Evolutionary conservation across 2,329 filamentous ascomycete genomes (phyloP).

Genomic region (Talaromyces sp.): DNA sequence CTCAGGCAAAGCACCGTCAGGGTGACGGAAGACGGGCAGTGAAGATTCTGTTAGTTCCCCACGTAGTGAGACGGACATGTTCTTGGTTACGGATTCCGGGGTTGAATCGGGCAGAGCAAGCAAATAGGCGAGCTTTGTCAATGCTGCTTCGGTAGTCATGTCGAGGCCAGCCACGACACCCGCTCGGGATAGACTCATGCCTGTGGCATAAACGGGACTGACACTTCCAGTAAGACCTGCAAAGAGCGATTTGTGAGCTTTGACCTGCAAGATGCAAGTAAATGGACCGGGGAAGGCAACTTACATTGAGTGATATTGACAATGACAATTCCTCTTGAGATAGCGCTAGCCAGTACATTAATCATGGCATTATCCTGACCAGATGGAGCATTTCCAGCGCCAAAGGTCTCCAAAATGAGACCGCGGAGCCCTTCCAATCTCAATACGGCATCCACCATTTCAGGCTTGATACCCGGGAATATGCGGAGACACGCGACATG

Average conservation of each 20-base stretch:
- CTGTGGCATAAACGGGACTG: constrained; percentile 75
- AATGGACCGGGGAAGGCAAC: constrained; percentile 41
- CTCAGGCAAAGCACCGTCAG: constrained; percentile 59
- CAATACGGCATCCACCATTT: constrained; percentile 86
- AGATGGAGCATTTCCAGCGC: constrained; percentile 86
- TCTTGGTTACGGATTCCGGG: constrained; percentile 65
- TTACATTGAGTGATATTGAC: constrained; percentile 92
- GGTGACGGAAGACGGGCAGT: constrained; percentile 75
- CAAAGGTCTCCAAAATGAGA: constrained; percentile 87
- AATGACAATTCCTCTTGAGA: constrained; percentile 78
- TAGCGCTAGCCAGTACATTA: constrained; percentile 74
- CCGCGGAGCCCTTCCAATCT: constrained; percentile 75
- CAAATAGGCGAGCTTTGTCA: constrained; percentile 88
- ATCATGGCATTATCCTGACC: constrained; percentile 79
- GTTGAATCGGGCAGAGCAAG: constrained; percentile 69
- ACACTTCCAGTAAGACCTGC: constrained; percentile 67
- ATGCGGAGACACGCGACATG: constrained; percentile 87
- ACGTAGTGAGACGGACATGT: constrained; percentile 74
- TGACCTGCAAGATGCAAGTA: constrained; percentile 11
- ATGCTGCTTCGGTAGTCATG: constrained; percentile 84
- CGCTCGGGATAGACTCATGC: constrained; percentile 75
- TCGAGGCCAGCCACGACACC: constrained; percentile 90
- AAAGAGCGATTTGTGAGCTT: constrained; percentile 21
- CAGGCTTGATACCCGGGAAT: constrained; percentile 90
- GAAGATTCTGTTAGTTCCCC: constrained; percentile 83